Percentiles rank a stretch among this genome's conserved stretches.
Evolutionary conservation across 495 filamentous ascomycete species (phyloP).

Genomic region (Trypethelium eluteriae): DNA sequence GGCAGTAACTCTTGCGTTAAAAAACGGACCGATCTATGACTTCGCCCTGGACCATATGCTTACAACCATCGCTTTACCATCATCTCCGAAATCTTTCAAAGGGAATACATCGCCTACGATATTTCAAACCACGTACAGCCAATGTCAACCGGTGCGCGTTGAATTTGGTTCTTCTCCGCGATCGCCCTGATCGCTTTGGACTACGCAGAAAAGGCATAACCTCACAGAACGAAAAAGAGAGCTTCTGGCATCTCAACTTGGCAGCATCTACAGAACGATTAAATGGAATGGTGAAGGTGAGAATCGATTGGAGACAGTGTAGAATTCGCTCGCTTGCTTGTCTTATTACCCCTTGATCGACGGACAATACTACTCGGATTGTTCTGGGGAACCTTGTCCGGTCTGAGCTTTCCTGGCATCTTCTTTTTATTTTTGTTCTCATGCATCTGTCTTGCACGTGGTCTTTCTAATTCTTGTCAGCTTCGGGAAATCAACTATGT

Average conservation of each 20-base stretch:
- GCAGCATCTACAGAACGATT: not conserved
- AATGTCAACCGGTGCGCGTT: not conserved
- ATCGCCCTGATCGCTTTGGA: constrained; percentile 4
- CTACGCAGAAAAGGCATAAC: not conserved
- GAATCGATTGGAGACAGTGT: constrained; percentile 1
- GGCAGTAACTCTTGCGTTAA: not conserved
- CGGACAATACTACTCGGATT: not conserved
- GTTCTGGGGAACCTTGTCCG: not conserved
- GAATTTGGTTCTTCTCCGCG: constrained; percentile 5
- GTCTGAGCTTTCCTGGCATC: not conserved
- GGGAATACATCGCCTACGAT: not conserved
- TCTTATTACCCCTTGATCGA: not conserved
- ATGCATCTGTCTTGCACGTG: constrained; percentile 8
- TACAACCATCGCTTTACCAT: not conserved
- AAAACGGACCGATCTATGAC: not conserved
- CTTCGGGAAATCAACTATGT: constrained; percentile 5
- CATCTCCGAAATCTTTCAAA: not conserved
- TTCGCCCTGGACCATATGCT: not conserved
- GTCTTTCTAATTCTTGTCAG: constrained; percentile 6
- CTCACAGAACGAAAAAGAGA: not conserved
- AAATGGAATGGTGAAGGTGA: not conserved
- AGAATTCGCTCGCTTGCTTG: not conserved
- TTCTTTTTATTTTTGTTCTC: constrained; percentile 3
- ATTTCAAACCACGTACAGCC: constrained; percentile 11
- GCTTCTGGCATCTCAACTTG: not conserved